Evolutionary conservation across 108 stramenopile genomes (phyloP).

Genomic region (Skeletonema marinoi): DNA sequence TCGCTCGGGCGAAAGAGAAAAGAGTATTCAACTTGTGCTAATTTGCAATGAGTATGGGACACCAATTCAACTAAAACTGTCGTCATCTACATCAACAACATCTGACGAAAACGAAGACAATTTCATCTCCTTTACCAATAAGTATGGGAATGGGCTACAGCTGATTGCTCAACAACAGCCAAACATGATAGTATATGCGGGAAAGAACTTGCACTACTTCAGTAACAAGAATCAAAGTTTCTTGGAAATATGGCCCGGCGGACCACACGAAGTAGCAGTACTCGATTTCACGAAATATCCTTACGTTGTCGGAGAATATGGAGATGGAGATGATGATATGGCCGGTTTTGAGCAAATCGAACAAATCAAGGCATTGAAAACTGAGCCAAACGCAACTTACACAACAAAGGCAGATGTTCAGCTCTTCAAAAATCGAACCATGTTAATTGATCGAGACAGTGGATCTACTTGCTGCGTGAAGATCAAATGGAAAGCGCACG

Average conservation of each 20-base stretch:
- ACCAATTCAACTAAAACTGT: constrained; percentile 24
- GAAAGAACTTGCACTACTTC: constrained; percentile 51
- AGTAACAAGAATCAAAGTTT: constrained; percentile 10
- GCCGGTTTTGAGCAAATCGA: neutral
- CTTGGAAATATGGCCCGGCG: constrained; percentile 42
- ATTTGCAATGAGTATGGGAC: constrained; percentile 38
- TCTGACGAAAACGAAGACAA: neutral
- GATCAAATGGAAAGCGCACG: constrained; percentile 25
- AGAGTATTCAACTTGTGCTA: constrained; percentile 21
- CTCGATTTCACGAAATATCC: constrained; percentile 8
- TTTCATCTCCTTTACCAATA: constrained; percentile 20
- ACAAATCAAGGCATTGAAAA: constrained; percentile 6
- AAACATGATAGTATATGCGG: constrained; percentile 4
- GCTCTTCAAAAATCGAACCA: neutral
- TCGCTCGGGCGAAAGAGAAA: neutral
- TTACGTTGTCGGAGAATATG: neutral
- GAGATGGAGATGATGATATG: too few relatives aligned
- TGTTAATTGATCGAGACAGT: constrained; percentile 34
- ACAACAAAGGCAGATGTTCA: constrained; percentile 6
- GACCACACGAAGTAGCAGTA: constrained; percentile 25
- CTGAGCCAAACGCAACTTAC: constrained; percentile 34
- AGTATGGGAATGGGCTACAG: constrained; percentile 37
- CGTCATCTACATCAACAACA: neutral
- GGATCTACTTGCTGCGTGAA: constrained; percentile 53
- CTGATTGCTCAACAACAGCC: constrained; percentile 21